These are phyloP conservation scores for Coleophoma eucalyptorum DNA, from an alignment of 2,329 filamentous ascomycete genomes.

Conservation along the genomic window DNA sequence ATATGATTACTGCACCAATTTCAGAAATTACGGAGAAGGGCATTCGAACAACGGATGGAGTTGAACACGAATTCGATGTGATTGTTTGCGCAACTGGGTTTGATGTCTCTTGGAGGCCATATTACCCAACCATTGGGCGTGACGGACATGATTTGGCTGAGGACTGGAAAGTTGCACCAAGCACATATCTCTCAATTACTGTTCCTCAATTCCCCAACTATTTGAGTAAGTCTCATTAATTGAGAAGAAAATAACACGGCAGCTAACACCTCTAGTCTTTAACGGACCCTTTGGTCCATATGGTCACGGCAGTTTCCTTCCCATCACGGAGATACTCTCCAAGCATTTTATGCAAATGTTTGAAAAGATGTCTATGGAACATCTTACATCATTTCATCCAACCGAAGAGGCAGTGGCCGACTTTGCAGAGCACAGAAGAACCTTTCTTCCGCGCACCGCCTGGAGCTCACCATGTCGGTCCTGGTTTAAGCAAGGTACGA, in stretches of 20 bases:
- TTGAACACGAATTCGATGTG: conserved; percentile 21
- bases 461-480: conserved; percentile 16
- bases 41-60: conserved; percentile 23
- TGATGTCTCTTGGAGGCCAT: conserved; percentile 19
- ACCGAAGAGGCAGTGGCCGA: conserved; percentile 32
- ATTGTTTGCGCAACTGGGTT: conserved; percentile 26
- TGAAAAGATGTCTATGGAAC: conserved; percentile 26
- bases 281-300: conserved; percentile 10
- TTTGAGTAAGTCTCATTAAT: conserved; percentile 13
- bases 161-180: conserved; percentile 13
- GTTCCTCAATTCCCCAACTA: conserved; percentile 18
- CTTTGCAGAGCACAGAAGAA: conserved; percentile 21
- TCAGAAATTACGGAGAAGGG: conserved; percentile 27
- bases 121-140: conserved; percentile 12
- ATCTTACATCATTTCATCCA: conserved; percentile 35
- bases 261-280: conserved; percentile 6
- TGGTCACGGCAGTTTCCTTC: conserved; percentile 9
- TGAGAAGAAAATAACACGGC: neutral
- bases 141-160: conserved; percentile 6
- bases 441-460: conserved; percentile 27
- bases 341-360: conserved; percentile 23
- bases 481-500: conserved; percentile 18
- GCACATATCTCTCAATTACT: conserved; percentile 14
- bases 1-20: conserved; percentile 16
- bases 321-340: conserved; percentile 9